Base-by-base conservation (phyloP, 2,329 filamentous ascomycete species). In the Periconia sp. region DNA sequence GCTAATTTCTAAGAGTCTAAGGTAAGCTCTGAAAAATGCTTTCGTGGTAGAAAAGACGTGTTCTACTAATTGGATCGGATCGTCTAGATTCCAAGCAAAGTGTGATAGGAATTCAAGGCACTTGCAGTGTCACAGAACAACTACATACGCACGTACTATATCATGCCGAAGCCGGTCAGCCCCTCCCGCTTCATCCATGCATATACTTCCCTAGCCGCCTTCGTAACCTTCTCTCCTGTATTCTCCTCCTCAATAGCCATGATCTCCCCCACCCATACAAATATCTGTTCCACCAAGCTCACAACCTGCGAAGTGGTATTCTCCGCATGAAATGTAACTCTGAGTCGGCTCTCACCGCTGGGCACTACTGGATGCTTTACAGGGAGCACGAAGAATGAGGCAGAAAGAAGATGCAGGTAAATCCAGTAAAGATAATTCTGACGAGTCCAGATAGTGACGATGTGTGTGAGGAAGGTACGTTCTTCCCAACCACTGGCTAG, bases 171-270 rank as follows among this genome's bases (percentile, higher is more conserved):
- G n/a, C n/a, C n/a, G n/a, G n/a, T n/a, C n/a, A n/a, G n/a, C 26
- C 26, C 22, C n/a, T 23, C 34, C 22, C 23, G 8, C 15, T 26
- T 23, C 34, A 38, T 40, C 55, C 55, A 57, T 68, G 50, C 67
- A 69, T 39, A 67, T 48, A 30, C 68, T 54, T 65, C 40, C 63
- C 57, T 26, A 59, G 56, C 41, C 59, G 59, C 43, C 66, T 57
- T 18, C 21, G 34, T 23, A 11, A 28, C 22, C 5, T 16, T 18
- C 11, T 28, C 12, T 6, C 22, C 17, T 21, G 17, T n/a, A 16
- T 34, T 5, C 12, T 12, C 34, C 15, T 30, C 35, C 15, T 38
- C 35, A 13, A 38, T 38, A 5, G 5, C 17, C 25, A 38, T 12
- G 4, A 38, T 19, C 16, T 38, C 35, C 6, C 21, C 16, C 7